Percentiles rank a stretch among this genome's conserved stretches.
phyloP scores from a whole-genome alignment of 805 yeast genomes.

The Metschnikowia cerradonensis region DNA sequence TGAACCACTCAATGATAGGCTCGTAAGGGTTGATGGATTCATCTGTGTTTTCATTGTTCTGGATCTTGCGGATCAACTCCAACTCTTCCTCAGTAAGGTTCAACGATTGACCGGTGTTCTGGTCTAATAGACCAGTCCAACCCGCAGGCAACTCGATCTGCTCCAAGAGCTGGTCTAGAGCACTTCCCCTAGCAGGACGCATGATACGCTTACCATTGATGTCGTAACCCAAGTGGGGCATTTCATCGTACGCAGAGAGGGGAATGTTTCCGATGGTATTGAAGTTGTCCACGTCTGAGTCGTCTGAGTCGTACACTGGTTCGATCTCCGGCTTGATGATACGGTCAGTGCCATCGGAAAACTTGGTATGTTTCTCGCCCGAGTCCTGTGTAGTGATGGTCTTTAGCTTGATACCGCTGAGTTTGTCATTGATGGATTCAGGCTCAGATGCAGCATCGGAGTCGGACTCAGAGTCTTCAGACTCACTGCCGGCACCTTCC shows the following conservation, averaged over 20 bases:
- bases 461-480: conserved; percentile 47
- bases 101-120: conserved; percentile 78
- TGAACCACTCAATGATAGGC: conserved; percentile 94
- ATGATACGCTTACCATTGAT: conserved; percentile 96
- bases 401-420: conserved; percentile 52
- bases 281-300: conserved; percentile 71
- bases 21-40: conserved; percentile 83
- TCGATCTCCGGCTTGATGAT: conserved; percentile 82
- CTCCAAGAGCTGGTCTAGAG: conserved; percentile 85
- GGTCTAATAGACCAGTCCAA: conserved; percentile 95
- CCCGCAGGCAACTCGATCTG: conserved; percentile 94
- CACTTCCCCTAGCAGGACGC: conserved; percentile 98
- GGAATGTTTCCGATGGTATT: conserved; percentile 96
- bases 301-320: conserved; percentile 94
- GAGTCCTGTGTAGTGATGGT: conserved; percentile 42
- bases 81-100: conserved; percentile 84
- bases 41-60: conserved; percentile 78
- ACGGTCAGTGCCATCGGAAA: conserved; percentile 78
- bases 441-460: conserved; percentile 48
- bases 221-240: conserved; percentile 96
- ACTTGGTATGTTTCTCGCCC: conserved; percentile 41
- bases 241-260: conserved; percentile 87
- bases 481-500: conserved; percentile 32
- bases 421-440: conserved; percentile 49
- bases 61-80: conserved; percentile 82